Base-by-base conservation (phyloP, 768 basidiomycete genomes). In the Mycena filopes region DNA sequence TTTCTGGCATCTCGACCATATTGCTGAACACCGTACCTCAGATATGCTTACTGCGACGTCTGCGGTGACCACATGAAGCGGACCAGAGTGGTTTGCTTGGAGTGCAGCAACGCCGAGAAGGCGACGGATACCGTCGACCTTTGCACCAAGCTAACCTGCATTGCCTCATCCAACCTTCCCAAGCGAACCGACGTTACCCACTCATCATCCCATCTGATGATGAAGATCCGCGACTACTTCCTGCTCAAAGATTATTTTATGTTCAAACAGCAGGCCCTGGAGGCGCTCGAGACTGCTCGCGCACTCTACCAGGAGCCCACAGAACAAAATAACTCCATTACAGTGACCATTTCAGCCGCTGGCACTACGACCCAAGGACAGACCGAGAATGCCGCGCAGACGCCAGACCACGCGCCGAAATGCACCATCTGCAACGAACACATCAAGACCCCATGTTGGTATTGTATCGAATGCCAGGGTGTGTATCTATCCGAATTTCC, bases 111-210 rank as follows among this genome's bases (percentile, higher is more conserved):
- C 41, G 33, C 46, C 11, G 65, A 66, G 9, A 4, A 11, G 2
- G 29, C 57, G 3, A 43, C 33, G 11, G 45, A 53, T 2, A 66
- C 58, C 8, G 33, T 66, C 45, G 65, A 66, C 47, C 49, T 60
- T 31, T 66, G 65, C 36, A 41, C 28, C 57, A 60, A 50, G n/a
- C 53, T 33, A 38, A 59, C 55, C 9, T 66, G 65, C 54, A 43
- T 66, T 29, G 57, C 47, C 10, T 8, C 46, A 23, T 46, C 38
- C 13, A 48, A 26, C n/a, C 7, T 56, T 20, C 55, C 41, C 28
- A 21, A 53, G 12, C 55, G 63, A 16, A 23, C 10, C 3, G 54
- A 55, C 23, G 41, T 60, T 0, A 33, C 54, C 1, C 65, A 66
- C 43, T 31, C 23, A 15, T 40, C 65, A 9, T 41, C 45, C 1